Evolutionary conservation across 345 rosid genomes (phyloP).

Genomic region (thale cress (Arabidopsis thaliana)): DNA sequence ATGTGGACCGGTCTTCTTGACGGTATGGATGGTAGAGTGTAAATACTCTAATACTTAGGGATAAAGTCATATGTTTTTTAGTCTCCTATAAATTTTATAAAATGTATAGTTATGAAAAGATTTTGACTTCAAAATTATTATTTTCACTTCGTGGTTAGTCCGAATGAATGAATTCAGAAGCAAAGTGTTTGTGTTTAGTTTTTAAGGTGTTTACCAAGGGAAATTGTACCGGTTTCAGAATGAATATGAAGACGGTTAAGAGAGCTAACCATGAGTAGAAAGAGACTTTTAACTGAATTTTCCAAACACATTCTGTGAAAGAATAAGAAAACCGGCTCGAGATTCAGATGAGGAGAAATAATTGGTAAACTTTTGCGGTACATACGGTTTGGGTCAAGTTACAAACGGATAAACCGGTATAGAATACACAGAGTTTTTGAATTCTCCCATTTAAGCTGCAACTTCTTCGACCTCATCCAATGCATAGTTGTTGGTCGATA

Average conservation of each 20-base stretch:
- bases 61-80: background rate
- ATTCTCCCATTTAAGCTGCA: constrained; percentile 51
- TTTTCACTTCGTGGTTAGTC: background rate
- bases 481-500: constrained; percentile 94
- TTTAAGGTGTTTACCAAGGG: background rate
- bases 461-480: constrained; percentile 86
- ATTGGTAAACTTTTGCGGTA: constrained; percentile 21
- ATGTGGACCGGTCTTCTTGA: constrained; percentile 94
- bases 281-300: background rate
- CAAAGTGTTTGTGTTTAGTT: too few species aligned
- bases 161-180: too few species aligned
- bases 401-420: constrained; percentile 35
- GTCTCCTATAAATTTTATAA: background rate
- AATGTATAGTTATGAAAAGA: constrained; percentile 12
- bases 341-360: constrained; percentile 26
- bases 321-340: constrained; percentile 1
- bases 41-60: constrained; percentile 7
- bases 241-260: constrained; percentile 1
- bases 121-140: background rate
- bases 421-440: constrained; percentile 7
- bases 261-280: background rate
- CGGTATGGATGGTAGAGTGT: constrained; percentile 92
- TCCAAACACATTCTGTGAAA: background rate
- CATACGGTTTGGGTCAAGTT: constrained; percentile 32
- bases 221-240: background rate